Percentiles rank a stretch among this genome's conserved stretches.
phyloP scores from a whole-genome alignment of 306 rosid genomes.

The Macrotyloma uniflorum region DNA sequence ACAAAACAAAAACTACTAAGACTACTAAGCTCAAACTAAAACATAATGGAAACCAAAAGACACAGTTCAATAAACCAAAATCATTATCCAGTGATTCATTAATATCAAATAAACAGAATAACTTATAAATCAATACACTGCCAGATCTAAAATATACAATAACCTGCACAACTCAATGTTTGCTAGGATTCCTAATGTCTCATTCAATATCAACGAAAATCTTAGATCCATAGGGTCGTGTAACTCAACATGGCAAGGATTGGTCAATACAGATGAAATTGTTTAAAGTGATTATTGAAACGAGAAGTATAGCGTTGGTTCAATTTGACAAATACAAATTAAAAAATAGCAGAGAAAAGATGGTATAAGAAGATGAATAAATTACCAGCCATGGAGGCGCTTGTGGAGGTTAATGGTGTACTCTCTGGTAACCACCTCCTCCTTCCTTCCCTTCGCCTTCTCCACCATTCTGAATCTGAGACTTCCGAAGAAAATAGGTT shows the following conservation, averaged over 20 bases:
- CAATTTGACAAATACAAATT: not conserved
- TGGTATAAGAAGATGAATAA: not conserved
- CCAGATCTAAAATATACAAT: not conserved
- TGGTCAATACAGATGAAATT: not conserved
- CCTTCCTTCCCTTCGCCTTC: slow-evolving; percentile 78
- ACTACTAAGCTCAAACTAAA: not conserved
- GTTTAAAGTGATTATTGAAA: not conserved
- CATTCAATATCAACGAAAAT: not conserved
- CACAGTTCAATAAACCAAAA: not conserved
- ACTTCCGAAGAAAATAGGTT: too few species aligned
- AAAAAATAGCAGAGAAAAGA: not conserved
- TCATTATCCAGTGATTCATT: not conserved
- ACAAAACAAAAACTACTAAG: not conserved
- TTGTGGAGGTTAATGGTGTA: slow-evolving; percentile 96
- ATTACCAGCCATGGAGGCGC: slow-evolving; percentile 91
- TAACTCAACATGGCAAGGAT: not conserved
- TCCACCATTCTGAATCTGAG: too few species aligned
- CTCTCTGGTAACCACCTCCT: slow-evolving; percentile 91
- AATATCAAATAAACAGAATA: not conserved
- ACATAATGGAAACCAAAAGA: not conserved
- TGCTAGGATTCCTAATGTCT: not conserved
- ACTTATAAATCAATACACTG: not conserved
- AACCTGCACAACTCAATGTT: too few species aligned
- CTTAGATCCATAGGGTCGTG: not conserved
- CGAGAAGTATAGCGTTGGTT: not conserved